These are phyloP conservation scores for Ogataea methylovora DNA, from an alignment of 805 yeast species.

Conservation along the genomic window DNA sequence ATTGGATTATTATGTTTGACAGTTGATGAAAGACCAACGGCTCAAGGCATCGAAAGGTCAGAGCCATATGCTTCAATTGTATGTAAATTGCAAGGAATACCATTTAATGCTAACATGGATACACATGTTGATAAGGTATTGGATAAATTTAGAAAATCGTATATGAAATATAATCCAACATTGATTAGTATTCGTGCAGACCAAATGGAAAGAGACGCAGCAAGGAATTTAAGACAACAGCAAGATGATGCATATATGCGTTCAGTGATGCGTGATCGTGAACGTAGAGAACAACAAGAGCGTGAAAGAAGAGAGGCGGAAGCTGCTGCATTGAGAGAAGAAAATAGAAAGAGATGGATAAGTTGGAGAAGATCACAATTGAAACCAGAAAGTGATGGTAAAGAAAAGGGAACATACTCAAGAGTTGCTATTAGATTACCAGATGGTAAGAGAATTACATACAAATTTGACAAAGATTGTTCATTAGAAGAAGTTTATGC, in stretches of 20 bases:
- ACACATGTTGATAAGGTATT: constrained; percentile 25
- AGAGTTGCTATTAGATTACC: constrained; percentile 65
- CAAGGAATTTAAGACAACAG: constrained; percentile 52
- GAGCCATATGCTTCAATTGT: constrained; percentile 55
- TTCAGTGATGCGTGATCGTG: constrained; percentile 61
- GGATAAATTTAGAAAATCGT: constrained; percentile 27
- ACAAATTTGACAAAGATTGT: constrained; percentile 38
- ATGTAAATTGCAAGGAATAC: constrained; percentile 55
- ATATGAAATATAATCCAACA: constrained; percentile 51
- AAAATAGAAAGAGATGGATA: constrained; percentile 32
- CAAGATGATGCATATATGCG: constrained; percentile 75
- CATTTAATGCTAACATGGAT: constrained; percentile 17
- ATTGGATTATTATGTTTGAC: constrained; percentile 70
- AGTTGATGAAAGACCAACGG: constrained; percentile 44
- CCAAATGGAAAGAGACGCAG: constrained; percentile 49
- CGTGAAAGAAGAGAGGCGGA: constrained; percentile 14
- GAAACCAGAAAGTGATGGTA: constrained; percentile 9
- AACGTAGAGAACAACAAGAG: constrained; percentile 36
- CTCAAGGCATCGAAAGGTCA: constrained; percentile 45
- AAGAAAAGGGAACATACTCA: constrained; percentile 30
- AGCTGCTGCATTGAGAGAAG: constrained; percentile 9
- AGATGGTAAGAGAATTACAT: constrained; percentile 50
- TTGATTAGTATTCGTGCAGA: constrained; percentile 56
- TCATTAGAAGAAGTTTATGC: constrained; percentile 63
- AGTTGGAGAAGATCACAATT: constrained; percentile 34